Conservation (phyloP, 2,329 filamentous ascomycete genomes). For the Escovopsis sp. region DNA sequence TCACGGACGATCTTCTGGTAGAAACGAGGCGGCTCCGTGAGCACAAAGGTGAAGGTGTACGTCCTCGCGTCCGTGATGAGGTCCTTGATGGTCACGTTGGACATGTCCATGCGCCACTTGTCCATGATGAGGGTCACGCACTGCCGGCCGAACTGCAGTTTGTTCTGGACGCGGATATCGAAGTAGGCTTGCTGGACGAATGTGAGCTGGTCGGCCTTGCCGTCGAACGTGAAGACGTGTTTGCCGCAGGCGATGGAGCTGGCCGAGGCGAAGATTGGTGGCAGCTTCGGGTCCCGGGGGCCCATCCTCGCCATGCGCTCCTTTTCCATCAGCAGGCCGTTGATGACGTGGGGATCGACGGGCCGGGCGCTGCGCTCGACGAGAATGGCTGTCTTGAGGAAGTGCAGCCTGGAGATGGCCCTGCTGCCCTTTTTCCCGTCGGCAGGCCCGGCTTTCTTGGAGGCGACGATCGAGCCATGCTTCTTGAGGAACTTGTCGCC, state of each 20-base stretch:
- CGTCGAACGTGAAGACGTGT: constrained; percentile 29
- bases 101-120: constrained; percentile 27
- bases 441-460: constrained; percentile 7
- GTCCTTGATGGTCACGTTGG: constrained; percentile 32
- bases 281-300: constrained; percentile 8
- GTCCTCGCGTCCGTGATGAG: constrained; percentile 21
- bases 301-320: constrained; percentile 7
- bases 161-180: constrained; percentile 10
- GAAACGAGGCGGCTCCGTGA: constrained; percentile 35
- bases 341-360: constrained; percentile 11
- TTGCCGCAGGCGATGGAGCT: constrained; percentile 29
- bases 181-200: constrained; percentile 27
- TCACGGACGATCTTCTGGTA: constrained; percentile 15
- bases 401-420: constrained; percentile 14
- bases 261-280: constrained; percentile 6
- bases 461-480: constrained; percentile 10
- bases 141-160: constrained; percentile 27
- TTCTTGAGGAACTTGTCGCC: constrained; percentile 25
- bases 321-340: constrained; percentile 14
- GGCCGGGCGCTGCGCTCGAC: constrained; percentile 19
- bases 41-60: constrained; percentile 32
- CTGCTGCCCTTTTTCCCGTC: neutral
- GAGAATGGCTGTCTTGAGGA: constrained; percentile 16
- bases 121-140: constrained; percentile 22
- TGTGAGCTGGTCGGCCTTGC: constrained; percentile 15